phyloP scores from a whole-genome alignment of 768 basidiomycete species.

The Pisolithus tinctorius region DNA sequence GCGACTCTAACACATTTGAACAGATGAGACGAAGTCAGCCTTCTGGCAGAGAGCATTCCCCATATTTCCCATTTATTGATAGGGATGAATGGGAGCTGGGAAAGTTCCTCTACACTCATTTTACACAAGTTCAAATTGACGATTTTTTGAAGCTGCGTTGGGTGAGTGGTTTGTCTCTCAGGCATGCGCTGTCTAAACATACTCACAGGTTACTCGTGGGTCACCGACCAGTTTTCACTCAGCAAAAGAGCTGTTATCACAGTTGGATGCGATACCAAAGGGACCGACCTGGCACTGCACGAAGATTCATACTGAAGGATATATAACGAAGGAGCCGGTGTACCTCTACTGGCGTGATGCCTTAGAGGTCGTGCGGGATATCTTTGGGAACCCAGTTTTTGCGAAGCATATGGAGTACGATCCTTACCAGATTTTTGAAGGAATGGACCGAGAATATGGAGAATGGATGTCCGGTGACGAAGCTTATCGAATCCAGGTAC shows the following conservation, averaged over 20 bases:
- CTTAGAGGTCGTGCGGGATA: not conserved
- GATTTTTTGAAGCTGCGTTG: not conserved
- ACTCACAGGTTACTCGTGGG: not conserved
- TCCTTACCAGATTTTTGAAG: not conserved
- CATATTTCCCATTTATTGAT: not conserved
- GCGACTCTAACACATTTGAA: not conserved
- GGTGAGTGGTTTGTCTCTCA: not conserved
- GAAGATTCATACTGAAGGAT: not conserved
- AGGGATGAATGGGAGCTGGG: not conserved
- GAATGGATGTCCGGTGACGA: not conserved
- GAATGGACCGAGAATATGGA: not conserved
- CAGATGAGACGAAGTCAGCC: not conserved
- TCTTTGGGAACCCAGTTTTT: not conserved
- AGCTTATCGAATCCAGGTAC: constrained; percentile 1
- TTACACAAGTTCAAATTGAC: not conserved
- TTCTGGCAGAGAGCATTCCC: not conserved
- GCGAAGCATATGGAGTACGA: not conserved
- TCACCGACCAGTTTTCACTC: not conserved
- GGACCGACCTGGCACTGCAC: not conserved
- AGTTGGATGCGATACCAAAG: not conserved
- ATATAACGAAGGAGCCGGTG: not conserved
- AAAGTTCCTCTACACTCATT: not conserved
- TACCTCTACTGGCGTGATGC: not conserved
- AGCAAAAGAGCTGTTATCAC: not conserved
- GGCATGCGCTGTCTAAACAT: not conserved